Conservation (phyloP, 192 early-diverging fungal genomes). For the Coemansia sp. region DNA sequence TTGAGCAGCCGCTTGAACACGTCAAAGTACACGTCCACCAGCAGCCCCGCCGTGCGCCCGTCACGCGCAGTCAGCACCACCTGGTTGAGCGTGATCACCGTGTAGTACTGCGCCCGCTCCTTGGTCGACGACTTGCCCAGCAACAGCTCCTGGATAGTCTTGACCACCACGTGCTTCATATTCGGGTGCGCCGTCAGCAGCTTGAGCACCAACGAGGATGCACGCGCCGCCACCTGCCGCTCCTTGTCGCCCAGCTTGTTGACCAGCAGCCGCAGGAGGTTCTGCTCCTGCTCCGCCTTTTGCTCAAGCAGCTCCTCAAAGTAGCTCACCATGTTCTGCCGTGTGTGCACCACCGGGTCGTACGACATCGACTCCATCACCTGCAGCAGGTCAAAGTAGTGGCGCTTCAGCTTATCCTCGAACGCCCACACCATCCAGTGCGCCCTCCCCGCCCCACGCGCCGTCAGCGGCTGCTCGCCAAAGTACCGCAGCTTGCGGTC, state of each 20-base stretch:
- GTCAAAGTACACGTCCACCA: conserved; percentile 88
- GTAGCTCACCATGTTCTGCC: conserved; percentile 73
- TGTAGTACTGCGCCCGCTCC: conserved; percentile 87
- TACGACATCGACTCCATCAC: conserved; percentile 82
- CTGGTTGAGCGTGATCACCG: conserved; percentile 89
- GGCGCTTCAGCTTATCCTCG: conserved; percentile 90
- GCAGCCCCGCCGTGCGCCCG: conserved; percentile 69
- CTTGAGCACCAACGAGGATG: conserved; percentile 72
- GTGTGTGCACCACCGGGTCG: conserved; percentile 82
- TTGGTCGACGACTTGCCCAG: conserved; percentile 65
- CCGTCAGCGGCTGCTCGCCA: conserved; percentile 77
- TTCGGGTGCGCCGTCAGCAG: conserved; percentile 72
- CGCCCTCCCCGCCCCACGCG: conserved; percentile 55
- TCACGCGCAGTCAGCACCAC: conserved; percentile 79
- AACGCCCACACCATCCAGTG: conserved; percentile 92
- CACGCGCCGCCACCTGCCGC: conserved; percentile 81
- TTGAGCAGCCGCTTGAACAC: conserved; percentile 83
- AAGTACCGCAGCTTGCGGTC: conserved; percentile 91
- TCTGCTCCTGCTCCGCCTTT: conserved; percentile 97
- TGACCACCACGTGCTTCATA: conserved; percentile 87
- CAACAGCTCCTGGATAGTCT: conserved; percentile 84
- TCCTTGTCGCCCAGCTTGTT: conserved; percentile 96
- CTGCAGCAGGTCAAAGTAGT: conserved; percentile 88
- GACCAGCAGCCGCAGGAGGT: conserved; percentile 84
- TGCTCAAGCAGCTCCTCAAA: conserved; percentile 73